Percentiles rank a stretch among this genome's conserved stretches.
Evolutionary conservation across 1,284 basidiomycete genomes (phyloP).

Genomic region (Irpex sp.): DNA sequence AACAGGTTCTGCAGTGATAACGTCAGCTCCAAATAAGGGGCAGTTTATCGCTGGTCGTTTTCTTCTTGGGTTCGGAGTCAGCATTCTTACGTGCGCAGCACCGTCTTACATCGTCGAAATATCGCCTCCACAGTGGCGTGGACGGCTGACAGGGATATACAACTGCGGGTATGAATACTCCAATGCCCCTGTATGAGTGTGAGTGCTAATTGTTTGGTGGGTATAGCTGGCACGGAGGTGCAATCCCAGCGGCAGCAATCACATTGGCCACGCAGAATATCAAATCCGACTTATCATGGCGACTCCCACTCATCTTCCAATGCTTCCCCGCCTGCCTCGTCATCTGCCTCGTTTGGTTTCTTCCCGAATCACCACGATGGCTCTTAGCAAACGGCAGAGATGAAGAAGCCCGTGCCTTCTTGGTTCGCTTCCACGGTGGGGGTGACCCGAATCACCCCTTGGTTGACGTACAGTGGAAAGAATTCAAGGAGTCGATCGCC

Average conservation of each 20-base stretch:
- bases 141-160: slow-evolving; percentile 11
- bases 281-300: slow-evolving; percentile 14
- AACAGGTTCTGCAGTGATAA: background rate
- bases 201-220: background rate
- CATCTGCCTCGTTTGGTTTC: slow-evolving; percentile 17
- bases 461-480: background rate
- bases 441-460: background rate
- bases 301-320: slow-evolving; percentile 11
- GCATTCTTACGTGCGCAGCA: slow-evolving; percentile 12
- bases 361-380: slow-evolving; percentile 23
- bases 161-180: slow-evolving; percentile 5
- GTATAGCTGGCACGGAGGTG: slow-evolving; percentile 1
- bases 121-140: slow-evolving; percentile 14
- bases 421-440: slow-evolving; percentile 12
- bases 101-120: slow-evolving; percentile 12
- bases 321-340: slow-evolving; percentile 13
- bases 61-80: slow-evolving; percentile 13
- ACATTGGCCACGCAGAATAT: slow-evolving; percentile 11
- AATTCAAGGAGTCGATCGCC: background rate
- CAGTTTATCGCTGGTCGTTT: slow-evolving; percentile 13
- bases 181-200: too few species aligned
- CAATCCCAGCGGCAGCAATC: slow-evolving; percentile 13
- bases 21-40: background rate
- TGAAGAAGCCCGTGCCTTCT: slow-evolving; percentile 19
- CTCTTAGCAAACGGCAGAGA: slow-evolving; percentile 21